Percentiles rank a stretch among this genome's conserved stretches.
phyloP scores from a whole-genome alignment of 306 rosid genomes.

The Chamaecrista fasciculata region DNA sequence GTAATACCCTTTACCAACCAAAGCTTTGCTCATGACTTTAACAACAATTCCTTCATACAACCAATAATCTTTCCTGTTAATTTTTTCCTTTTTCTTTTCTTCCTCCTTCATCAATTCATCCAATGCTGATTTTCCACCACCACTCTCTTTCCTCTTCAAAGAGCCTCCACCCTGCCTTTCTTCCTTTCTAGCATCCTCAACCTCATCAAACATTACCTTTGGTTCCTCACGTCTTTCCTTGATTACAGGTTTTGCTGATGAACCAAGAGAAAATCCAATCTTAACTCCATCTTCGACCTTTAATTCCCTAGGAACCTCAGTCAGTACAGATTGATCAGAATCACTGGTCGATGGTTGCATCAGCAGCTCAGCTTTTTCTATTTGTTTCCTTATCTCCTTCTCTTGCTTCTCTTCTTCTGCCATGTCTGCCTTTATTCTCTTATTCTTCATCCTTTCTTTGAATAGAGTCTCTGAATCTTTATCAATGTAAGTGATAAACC shows the following conservation, averaged over 20 bases:
- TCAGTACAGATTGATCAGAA: constrained; percentile 37
- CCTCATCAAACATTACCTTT: constrained; percentile 57
- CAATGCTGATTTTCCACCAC: constrained; percentile 52
- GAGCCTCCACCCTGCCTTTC: constrained; percentile 33
- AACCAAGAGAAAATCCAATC: constrained; percentile 72
- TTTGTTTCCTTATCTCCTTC: constrained; percentile 77
- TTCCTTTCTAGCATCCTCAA: constrained; percentile 42
- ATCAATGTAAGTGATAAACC: constrained; percentile 90
- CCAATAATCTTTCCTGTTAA: constrained; percentile 88
- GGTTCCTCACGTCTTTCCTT: constrained; percentile 53
- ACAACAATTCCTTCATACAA: constrained; percentile 71
- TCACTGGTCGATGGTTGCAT: constrained; percentile 38
- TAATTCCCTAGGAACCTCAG: constrained; percentile 45
- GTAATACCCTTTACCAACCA: constrained; percentile 85
- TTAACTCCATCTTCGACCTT: constrained; percentile 64
- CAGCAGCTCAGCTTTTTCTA: constrained; percentile 66
- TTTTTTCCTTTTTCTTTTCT: constrained; percentile 81
- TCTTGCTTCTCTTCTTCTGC: constrained; percentile 89
- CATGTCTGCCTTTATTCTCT: constrained; percentile 64
- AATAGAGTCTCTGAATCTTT: constrained; percentile 76
- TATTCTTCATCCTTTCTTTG: constrained; percentile 75
- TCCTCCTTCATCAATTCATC: constrained; percentile 84
- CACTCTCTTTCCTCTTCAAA: constrained; percentile 41
- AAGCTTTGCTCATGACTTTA: constrained; percentile 83
- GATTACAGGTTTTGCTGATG: constrained; percentile 35